These are phyloP conservation scores for Verticillium dahliae DNA, from an alignment of 2,329 filamentous ascomycete genomes.

Conservation along the genomic window DNA sequence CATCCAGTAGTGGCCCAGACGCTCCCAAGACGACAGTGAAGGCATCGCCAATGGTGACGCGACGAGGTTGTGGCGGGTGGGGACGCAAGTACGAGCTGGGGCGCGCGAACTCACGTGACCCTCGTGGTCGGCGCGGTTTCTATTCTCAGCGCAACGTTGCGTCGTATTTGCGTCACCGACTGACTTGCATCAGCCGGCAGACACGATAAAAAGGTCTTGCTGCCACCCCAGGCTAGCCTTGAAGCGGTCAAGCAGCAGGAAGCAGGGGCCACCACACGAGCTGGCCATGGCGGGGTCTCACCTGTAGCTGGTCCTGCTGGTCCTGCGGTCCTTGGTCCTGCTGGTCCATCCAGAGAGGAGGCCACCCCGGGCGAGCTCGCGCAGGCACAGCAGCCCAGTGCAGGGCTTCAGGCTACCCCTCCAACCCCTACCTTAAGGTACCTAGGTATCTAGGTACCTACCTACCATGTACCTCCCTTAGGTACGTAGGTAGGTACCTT, in stretches of 20 bases:
- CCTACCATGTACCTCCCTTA: too few species aligned
- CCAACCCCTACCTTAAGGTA: too few species aligned
- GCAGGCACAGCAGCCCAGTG: neutral
- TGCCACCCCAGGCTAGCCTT: neutral
- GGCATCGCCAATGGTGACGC: neutral
- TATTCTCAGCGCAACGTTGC: neutral
- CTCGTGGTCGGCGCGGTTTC: neutral
- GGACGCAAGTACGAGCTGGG: neutral
- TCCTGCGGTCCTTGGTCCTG: too few species aligned
- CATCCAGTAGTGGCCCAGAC: too few species aligned
- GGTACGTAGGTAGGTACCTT: too few species aligned
- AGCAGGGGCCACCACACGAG: neutral
- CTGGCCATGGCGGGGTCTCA: neutral
- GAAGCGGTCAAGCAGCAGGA: neutral
- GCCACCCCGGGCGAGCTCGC: neutral
- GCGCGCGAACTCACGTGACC: slow-evolving; percentile 9
- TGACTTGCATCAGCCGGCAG: neutral
- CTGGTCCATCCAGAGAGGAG: neutral
- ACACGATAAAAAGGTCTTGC: neutral
- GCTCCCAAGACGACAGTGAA: neutral
- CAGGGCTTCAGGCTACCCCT: neutral
- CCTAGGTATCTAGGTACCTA: too few species aligned
- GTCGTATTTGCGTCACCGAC: neutral
- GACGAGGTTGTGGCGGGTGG: neutral
- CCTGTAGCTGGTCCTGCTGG: too few species aligned